Evolutionary conservation across 225 moss, liverwort and hornwort genomes (phyloP), one percentile per base, ranked within the genome.

Genomic region (Climacium dendroides): DNA sequence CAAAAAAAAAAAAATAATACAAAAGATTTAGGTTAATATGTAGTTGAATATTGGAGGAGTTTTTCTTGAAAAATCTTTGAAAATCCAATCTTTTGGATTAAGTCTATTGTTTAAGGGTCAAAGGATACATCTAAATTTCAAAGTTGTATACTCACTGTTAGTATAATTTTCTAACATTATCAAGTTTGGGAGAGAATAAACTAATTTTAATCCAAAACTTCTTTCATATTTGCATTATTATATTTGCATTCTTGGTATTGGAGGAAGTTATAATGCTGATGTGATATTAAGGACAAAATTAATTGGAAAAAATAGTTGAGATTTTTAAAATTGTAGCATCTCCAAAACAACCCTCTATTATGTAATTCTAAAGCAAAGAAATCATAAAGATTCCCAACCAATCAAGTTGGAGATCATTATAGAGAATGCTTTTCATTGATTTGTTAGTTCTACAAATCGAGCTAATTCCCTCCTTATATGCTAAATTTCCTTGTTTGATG

Each of bases 101-200:
- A 10, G 6, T 25, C 1, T 24, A 58, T 25, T 1, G 1, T 59
- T 59, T 25, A 59, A 25, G 3, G 25, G 2, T 20, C 11, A 19
- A 19, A 0, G 1, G 2, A 5, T n/a, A 35, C 7, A 47, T 72
- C 11, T 4, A 47, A 47, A 1, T 34, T 30, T 2, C 0, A 0
- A 30, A 74, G 1, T 50, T 48, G 6, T 7, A 48, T 2, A 48
- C 7, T 13, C 0, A 12, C 3, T 74, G 19, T 10, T 45, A 19
- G 11, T 2, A 30, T 11, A 7, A 4, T 73, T 19, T 30, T 30
- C 0, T 3, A 72, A 74, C 4, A 4, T 7, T 50, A 19, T 0
- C 5, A 50, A 50, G 12, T 32, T 74, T 74, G 30, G 7, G 6
- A 10, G 6, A 4, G 4, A 17, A 32, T 19, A 32, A 3, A n/a